Evolutionary conservation across 768 basidiomycete genomes (phyloP), one percentile per base, ranked within the genome.

Genomic region (Russula griseocarnosa): DNA sequence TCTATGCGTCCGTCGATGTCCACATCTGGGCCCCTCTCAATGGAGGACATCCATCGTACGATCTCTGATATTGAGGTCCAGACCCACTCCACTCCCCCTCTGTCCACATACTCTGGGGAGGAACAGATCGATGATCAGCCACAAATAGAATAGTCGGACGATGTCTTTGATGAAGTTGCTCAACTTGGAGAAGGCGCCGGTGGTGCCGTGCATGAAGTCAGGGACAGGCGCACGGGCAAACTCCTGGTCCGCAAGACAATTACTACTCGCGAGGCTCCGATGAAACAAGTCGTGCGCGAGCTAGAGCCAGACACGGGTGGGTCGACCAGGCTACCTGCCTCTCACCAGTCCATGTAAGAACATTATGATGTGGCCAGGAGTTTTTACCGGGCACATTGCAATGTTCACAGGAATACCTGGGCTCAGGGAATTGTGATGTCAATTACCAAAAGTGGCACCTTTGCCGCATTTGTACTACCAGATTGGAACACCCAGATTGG

Each of bases 211-310:
- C 87, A 96, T 74, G 94, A 93, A 76, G 95, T 98, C 53, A 84
- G 79, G 73, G 92, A 97, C 74, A 87, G 81, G 71, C 86, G 88
- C 60, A 91, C 86, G 1, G 85, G 84, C 38, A 78, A 79, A 73
- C 82, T 94, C 70, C 87, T 97, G 84, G 97, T 97, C 5, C 86
- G 94, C 71, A 99, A 99, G 80, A 90, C 92, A 9, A 94, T 96
- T 72, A 91, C 91, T 34, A 92, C 91, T 11, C 86, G 86, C 61
- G 90, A 92, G 70, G 96, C 93, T 52, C 95, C 94, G 20, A 81
- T 88, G 76, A 90, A 88, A 76, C 96, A 98, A 78, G 84, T 98
- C 63, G 80, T 94, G 62, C 86, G 97, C 62, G 97, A 99, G 76
- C 80, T 98, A 60, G 84, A n/a, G n/a, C n/a, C n/a, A n/a, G n/a